phyloP scores from a whole-genome alignment of 176 grass and related monocot species.

The Eremochloa ophiuroides region DNA sequence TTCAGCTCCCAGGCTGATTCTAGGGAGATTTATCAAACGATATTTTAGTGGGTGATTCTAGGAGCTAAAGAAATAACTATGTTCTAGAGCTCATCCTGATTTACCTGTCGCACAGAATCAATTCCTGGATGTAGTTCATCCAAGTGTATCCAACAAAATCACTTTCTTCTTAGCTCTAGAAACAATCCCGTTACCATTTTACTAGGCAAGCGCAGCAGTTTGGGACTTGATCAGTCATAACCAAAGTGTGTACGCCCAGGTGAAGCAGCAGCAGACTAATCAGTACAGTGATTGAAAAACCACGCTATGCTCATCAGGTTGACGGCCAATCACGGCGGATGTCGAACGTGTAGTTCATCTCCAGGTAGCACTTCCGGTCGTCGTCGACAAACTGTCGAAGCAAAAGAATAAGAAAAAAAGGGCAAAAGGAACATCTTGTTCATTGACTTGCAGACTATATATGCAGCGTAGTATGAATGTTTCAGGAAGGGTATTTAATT shows the following conservation, averaged over 20 bases:
- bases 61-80: background rate
- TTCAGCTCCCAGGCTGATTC: too few relatives aligned
- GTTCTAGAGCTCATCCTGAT: background rate
- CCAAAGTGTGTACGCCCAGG: background rate
- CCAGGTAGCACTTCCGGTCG: constrained; percentile 78
- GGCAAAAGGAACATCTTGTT: background rate
- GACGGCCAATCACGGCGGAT: constrained; percentile 75
- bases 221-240: background rate
- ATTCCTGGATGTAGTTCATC: background rate
- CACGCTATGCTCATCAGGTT: background rate
- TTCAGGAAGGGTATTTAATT: background rate
- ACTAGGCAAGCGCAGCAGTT: background rate
- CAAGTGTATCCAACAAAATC: background rate
- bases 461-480: background rate
- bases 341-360: constrained; percentile 93
- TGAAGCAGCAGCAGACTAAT: background rate
- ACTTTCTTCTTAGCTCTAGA: background rate
- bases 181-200: background rate
- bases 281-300: background rate
- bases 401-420: background rate
- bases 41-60: background rate
- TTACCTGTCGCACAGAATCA: background rate
- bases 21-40: too few relatives aligned
- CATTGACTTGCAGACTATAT: background rate
- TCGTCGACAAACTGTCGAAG: constrained; percentile 74